These are phyloP conservation scores for Artemisia annua DNA, from an alignment of 129 eudicot genomes.

Conservation along the genomic window DNA sequence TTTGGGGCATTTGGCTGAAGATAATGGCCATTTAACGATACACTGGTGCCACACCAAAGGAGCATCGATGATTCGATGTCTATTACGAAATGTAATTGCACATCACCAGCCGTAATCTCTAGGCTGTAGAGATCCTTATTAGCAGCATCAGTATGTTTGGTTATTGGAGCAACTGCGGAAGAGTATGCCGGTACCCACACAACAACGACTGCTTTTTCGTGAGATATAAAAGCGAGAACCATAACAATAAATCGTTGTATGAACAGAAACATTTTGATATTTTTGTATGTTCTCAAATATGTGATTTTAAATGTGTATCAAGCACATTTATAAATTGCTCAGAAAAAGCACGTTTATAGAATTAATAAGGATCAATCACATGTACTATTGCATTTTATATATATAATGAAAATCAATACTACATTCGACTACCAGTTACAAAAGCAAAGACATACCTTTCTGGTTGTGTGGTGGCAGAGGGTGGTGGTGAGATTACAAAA, in stretches of 20 bases:
- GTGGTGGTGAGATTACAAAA: too few species aligned
- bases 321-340: neutral
- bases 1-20: neutral
- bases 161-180: constrained; percentile 21
- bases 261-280: neutral
- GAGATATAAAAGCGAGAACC: neutral
- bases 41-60: constrained; percentile 15
- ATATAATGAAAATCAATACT: too few species aligned
- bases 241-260: neutral
- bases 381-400: too few species aligned
- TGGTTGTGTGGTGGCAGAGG: too few species aligned
- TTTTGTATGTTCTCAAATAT: neutral
- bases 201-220: neutral
- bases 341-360: too few species aligned
- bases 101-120: neutral
- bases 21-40: neutral
- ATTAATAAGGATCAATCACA: too few species aligned
- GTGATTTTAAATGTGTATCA: neutral
- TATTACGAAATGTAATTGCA: constrained; percentile 16
- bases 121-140: constrained; percentile 6
- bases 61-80: constrained; percentile 15
- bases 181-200: constrained; percentile 3
- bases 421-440: too few species aligned
- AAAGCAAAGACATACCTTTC: too few species aligned
- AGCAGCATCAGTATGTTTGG: constrained; percentile 18